A percentile compares a stretch with the other conserved stretches of the same genome.
Evolutionary conservation across 2,329 filamentous ascomycete species (phyloP).

Genomic region (Zopfia rhizophila): DNA sequence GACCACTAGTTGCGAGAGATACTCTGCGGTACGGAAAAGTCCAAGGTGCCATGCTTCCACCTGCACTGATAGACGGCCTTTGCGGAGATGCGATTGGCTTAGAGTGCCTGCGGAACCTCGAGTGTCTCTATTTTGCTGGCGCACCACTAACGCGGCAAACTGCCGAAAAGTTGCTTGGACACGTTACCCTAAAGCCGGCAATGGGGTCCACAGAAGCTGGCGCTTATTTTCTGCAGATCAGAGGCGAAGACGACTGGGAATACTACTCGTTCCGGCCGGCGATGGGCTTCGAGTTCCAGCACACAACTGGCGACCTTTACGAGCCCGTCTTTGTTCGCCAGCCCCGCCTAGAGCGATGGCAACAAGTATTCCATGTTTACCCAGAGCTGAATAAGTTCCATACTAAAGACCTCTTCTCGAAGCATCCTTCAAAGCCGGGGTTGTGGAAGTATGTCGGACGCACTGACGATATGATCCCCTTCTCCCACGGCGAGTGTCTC

Average conservation of each 20-base stretch:
- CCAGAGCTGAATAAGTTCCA: slow-evolving; percentile 28
- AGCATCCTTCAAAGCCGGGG: slow-evolving; percentile 3
- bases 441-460: slow-evolving; percentile 30
- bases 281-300: slow-evolving; percentile 14
- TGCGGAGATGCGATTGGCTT: slow-evolving; percentile 11
- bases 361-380: slow-evolving; percentile 33
- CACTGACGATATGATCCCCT: slow-evolving; percentile 61
- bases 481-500: slow-evolving; percentile 63
- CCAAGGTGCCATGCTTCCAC: slow-evolving; percentile 9
- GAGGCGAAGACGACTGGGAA: slow-evolving; percentile 16
- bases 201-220: slow-evolving; percentile 20
- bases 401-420: slow-evolving; percentile 31
- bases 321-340: slow-evolving; percentile 16
- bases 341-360: slow-evolving; percentile 8
- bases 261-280: slow-evolving; percentile 4
- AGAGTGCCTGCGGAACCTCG: slow-evolving; percentile 5
- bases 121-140: slow-evolving; percentile 13
- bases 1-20: slow-evolving; percentile 1
- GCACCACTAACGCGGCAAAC: slow-evolving; percentile 9
- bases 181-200: slow-evolving; percentile 5
- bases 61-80: slow-evolving; percentile 15
- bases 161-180: neutral
- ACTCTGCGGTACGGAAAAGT: slow-evolving; percentile 8
- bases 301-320: slow-evolving; percentile 9
- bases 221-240: neutral